Evolutionary conservation across 371 early-diverging fungal genomes (phyloP).

Genomic region (Rhizopus sp.): DNA sequence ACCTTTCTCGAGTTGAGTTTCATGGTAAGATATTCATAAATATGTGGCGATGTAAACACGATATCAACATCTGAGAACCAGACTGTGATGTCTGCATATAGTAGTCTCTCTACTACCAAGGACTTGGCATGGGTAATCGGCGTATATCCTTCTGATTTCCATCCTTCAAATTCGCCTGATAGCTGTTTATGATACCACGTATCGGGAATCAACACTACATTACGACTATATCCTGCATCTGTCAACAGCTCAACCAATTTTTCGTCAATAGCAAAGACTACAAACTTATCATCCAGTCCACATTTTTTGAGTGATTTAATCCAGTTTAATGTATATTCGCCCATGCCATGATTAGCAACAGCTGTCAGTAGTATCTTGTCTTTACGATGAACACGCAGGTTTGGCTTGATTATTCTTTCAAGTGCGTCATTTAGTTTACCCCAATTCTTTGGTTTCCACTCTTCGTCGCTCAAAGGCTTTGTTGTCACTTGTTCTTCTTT

Average conservation of each 20-base stretch:
- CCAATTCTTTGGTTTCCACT: slow-evolving; percentile 28
- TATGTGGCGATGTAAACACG: slow-evolving; percentile 42
- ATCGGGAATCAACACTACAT: slow-evolving; percentile 34
- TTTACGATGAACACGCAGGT: slow-evolving; percentile 10
- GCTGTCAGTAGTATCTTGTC: slow-evolving; percentile 35
- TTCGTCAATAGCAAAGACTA: slow-evolving; percentile 41
- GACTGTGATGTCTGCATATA: slow-evolving; percentile 40
- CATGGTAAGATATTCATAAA: slow-evolving; percentile 41
- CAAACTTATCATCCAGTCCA: slow-evolving; percentile 29
- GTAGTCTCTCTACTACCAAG: slow-evolving; percentile 37
- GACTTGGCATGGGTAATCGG: slow-evolving; percentile 42
- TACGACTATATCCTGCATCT: slow-evolving; percentile 25
- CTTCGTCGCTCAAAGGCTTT: slow-evolving; percentile 13
- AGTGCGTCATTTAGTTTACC: slow-evolving; percentile 17
- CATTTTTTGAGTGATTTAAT: slow-evolving; percentile 34
- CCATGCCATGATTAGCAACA: slow-evolving; percentile 42
- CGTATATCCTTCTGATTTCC: slow-evolving; percentile 30
- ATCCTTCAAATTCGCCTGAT: slow-evolving; percentile 28
- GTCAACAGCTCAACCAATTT: slow-evolving; percentile 26
- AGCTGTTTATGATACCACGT: slow-evolving; percentile 36
- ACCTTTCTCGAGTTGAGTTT: slow-evolving; percentile 34
- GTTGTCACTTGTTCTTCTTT: slow-evolving; percentile 16
- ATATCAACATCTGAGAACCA: slow-evolving; percentile 58
- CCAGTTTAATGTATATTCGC: slow-evolving; percentile 45
- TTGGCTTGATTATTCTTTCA: slow-evolving; percentile 12